Evolutionary conservation across 495 filamentous ascomycete genomes (phyloP).

Genomic region (Barbatosphaeria neglecta): DNA sequence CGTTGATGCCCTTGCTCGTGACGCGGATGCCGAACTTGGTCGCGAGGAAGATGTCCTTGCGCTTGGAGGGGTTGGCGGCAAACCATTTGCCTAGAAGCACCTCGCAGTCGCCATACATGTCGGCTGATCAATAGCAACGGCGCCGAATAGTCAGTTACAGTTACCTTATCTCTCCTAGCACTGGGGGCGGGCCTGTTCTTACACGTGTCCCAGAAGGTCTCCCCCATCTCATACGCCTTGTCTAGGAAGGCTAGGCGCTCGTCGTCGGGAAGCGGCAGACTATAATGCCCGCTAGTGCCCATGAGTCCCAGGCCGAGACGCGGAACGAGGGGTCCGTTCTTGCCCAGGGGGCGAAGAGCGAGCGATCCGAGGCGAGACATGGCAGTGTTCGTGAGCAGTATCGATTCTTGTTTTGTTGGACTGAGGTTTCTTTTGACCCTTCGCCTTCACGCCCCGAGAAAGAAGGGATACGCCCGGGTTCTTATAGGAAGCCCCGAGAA

Average conservation of each 20-base stretch:
- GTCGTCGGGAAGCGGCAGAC: conserved; percentile 18
- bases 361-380: too few relatives aligned
- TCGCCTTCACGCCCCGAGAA: too few relatives aligned
- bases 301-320: conserved; percentile 43
- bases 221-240: conserved; percentile 23
- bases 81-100: conserved; percentile 38
- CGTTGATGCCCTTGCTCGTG: background rate
- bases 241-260: conserved; percentile 28
- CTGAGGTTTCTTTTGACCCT: too few relatives aligned
- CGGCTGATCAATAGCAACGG: too few relatives aligned
- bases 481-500: too few relatives aligned
- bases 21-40: conserved; percentile 33
- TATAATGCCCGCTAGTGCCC: conserved; percentile 35
- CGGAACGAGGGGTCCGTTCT: conserved; percentile 39
- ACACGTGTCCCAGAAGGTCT: conserved; percentile 31
- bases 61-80: conserved; percentile 17
- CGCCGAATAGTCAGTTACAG: too few relatives aligned
- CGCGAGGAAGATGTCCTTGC: conserved; percentile 38
- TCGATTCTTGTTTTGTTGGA: too few relatives aligned
- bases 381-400: too few relatives aligned
- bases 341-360: too few relatives aligned
- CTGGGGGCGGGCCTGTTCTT: background rate
- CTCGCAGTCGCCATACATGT: conserved; percentile 33
- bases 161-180: too few relatives aligned
- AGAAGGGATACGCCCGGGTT: too few relatives aligned